Percentiles rank a stretch among this genome's conserved stretches.
These are phyloP conservation scores for Primulina eburnea DNA, from an alignment of 257 asterid genomes.

Conservation along the genomic window DNA sequence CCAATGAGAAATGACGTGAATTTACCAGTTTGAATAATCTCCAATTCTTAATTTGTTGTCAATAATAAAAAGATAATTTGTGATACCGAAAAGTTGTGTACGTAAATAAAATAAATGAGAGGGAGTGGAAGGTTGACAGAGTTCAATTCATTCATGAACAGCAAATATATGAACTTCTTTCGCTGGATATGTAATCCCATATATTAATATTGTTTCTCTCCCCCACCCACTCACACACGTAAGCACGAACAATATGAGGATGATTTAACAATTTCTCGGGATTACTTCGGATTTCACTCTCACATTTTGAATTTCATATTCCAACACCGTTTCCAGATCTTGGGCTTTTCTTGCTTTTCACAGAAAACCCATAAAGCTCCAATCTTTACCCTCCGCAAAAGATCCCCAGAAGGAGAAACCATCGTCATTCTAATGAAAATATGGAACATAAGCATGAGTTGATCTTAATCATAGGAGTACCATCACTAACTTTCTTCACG, in stretches of 20 bases:
- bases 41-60: no score
- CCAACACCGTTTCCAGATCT: conserved; percentile 47
- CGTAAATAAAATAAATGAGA: no score
- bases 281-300: conserved; percentile 24
- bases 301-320: conserved; percentile 29
- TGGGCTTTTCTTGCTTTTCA: conserved; percentile 30
- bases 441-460: conserved; percentile 60
- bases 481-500: conserved; percentile 33
- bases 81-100: no score
- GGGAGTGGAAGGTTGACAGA: neutral
- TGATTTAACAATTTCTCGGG: conserved; percentile 11
- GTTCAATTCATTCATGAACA: neutral
- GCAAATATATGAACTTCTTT: neutral
- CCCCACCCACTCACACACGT: neutral
- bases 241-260: neutral
- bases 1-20: neutral
- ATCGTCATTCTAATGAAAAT: conserved; percentile 15
- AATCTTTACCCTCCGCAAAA: conserved; percentile 32
- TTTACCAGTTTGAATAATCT: no score
- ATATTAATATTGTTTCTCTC: neutral
- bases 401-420: conserved; percentile 20
- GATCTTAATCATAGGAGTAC: conserved; percentile 38
- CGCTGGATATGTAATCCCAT: neutral
- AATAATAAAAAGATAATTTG: no score
- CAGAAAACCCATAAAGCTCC: conserved; percentile 33